Evolutionary conservation across 2,329 filamentous ascomycete species (phyloP).

Genomic region (Colletotrichum cordylinicola): DNA sequence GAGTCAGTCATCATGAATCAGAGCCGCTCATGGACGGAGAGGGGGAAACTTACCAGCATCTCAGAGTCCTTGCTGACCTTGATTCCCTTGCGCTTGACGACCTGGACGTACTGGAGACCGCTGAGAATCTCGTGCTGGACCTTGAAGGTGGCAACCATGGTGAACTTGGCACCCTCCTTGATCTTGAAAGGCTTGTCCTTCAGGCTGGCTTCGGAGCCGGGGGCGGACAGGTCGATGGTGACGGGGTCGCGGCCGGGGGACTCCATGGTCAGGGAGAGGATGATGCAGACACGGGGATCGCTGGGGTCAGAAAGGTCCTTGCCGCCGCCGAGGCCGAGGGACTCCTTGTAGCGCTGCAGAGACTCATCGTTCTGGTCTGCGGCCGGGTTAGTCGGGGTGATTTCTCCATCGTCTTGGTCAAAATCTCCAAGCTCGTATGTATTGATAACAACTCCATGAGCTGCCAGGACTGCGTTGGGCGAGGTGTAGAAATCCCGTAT

Average conservation of each 20-base stretch:
- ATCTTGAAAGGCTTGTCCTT: constrained; percentile 96
- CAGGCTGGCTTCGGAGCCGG: constrained; percentile 76
- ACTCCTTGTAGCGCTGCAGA: constrained; percentile 96
- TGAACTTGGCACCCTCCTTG: constrained; percentile 93
- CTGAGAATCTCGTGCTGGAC: constrained; percentile 97
- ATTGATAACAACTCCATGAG: not conserved
- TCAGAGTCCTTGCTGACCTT: constrained; percentile 92
- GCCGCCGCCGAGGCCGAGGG: constrained; percentile 83
- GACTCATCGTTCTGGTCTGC: constrained; percentile 82
- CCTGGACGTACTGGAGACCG: constrained; percentile 94
- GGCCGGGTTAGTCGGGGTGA: constrained; percentile 13
- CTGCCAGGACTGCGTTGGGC: not conserved
- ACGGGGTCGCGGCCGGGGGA: constrained; percentile 83
- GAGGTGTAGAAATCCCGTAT: constrained; percentile 11
- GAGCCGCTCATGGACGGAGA: not conserved
- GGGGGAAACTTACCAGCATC: constrained; percentile 81
- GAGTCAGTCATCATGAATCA: constrained; percentile 29
- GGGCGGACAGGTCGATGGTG: constrained; percentile 81
- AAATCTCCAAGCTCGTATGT: not conserved
- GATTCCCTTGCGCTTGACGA: constrained; percentile 88
- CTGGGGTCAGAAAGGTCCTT: constrained; percentile 75
- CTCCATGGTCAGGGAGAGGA: constrained; percentile 88
- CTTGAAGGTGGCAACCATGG: constrained; percentile 93
- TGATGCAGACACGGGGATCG: constrained; percentile 91
- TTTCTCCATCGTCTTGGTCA: not conserved